Base-by-base conservation (phyloP, 169 alveolate genomes). In the Amoebophrya sp. region DNA sequence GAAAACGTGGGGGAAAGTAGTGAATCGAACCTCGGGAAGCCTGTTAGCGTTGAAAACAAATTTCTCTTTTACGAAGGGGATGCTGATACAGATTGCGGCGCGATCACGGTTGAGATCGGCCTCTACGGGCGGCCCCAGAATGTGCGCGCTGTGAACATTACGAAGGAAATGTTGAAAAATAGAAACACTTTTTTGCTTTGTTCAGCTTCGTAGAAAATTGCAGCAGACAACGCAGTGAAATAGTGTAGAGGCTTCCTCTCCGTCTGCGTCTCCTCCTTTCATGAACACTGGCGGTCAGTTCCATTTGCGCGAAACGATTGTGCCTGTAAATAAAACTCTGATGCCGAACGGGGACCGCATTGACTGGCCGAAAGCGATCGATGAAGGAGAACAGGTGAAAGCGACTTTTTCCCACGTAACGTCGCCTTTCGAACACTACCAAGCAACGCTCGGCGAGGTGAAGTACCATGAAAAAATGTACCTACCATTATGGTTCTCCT, bases 361-460 rank as follows among this genome's bases (percentile, higher is more conserved):
- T 18, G 65, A 47, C 65, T 47, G 65, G 65, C 6, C 6, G 18
- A 47, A 6, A 18, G 65, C 65, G 29, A 65, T 65, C 83, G 83
- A 65, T 36, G 26, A 12, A 10, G 83, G 83, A 36, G 33, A 65
- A 6, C 83, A 65, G 83, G 83, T 65, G 83, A 65, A 65, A 6
- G 83, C 83, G 83, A 65, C 2, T 6, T 65, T 65, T 26, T 6
- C 12, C 33, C 83, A 65, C 83, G 26, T 18, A 6, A 65, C 83
- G 33, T 26, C 26, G 39, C 38, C 38, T 36, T 26, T 26, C 83
- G 39, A 29, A 10, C 83, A 26, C 83, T 12, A 12, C 83, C 38
- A 12, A 10, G 83, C 83, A 36, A 65, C 83, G 33, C 83, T 65
- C 33, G 83, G 83, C 83, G 83, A 65, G 83, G 83, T 65, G 83